These are phyloP conservation scores for Melampsora abietis-canadensis DNA, from an alignment of 1,284 basidiomycete genomes.

Conservation along the genomic window DNA sequence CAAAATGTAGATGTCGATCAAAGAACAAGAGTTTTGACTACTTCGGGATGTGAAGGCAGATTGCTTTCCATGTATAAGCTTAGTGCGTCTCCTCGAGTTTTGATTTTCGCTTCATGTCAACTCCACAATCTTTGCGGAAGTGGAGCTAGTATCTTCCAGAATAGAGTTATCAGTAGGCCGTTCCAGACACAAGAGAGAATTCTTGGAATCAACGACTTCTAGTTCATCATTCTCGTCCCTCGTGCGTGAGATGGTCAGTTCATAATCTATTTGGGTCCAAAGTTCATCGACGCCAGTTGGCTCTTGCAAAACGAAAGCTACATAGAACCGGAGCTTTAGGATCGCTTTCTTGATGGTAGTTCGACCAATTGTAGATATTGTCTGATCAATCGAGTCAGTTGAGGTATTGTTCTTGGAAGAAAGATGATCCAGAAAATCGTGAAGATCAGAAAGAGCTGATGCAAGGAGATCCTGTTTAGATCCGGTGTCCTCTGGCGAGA, in stretches of 20 bases:
- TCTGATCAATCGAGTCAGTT: background rate
- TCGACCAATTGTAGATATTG: constrained; percentile 2
- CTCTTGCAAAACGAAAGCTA: background rate
- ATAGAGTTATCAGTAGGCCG: background rate
- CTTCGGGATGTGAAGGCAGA: too few relatives aligned
- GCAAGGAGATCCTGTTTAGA: background rate
- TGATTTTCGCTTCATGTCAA: background rate
- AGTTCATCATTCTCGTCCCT: background rate
- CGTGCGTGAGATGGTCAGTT: background rate
- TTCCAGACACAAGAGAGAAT: background rate
- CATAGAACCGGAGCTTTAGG: background rate
- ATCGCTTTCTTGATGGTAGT: background rate
- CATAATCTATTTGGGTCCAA: background rate
- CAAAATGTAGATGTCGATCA: too few relatives aligned
- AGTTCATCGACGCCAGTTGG: background rate
- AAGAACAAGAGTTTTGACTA: too few relatives aligned
- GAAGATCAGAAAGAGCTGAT: background rate
- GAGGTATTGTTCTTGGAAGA: background rate
- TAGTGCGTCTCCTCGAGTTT: too few relatives aligned
- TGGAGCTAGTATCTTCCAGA: background rate
- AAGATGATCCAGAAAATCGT: background rate
- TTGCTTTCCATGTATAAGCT: too few relatives aligned
- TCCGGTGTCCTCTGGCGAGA: background rate
- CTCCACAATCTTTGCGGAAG: background rate
- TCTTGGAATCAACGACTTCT: background rate